Percentiles rank a stretch among this genome's conserved stretches.
Evolutionary conservation across 495 filamentous ascomycete genomes (phyloP).

Genomic region (Penicillium arizonense): DNA sequence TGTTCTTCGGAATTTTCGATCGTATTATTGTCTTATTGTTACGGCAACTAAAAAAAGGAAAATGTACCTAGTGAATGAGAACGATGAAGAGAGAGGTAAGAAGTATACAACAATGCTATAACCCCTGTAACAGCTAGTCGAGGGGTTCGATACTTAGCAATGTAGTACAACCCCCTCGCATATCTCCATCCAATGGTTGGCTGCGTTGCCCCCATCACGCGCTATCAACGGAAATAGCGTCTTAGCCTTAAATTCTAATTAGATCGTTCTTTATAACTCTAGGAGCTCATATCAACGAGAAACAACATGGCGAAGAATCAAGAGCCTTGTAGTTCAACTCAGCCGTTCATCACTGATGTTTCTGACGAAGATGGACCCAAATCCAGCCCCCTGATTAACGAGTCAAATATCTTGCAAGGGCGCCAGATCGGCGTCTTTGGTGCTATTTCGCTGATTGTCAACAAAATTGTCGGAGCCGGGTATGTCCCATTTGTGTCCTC

Average conservation of each 20-base stretch:
- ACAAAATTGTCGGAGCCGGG: constrained; percentile 30
- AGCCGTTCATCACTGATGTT: background rate
- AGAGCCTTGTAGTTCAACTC: background rate
- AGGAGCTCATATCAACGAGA: no score
- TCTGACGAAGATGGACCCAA: constrained; percentile 9
- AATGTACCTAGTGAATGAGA: no score
- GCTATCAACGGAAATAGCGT: background rate
- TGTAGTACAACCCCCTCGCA: no score
- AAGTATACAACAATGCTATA: no score
- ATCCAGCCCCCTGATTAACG: constrained; percentile 7
- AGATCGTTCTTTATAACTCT: background rate
- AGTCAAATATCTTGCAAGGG: constrained; percentile 24
- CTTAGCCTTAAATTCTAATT: background rate
- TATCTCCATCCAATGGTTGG: no score
- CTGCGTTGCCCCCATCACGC: no score
- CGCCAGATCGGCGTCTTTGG: constrained; percentile 24
- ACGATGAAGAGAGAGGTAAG: no score
- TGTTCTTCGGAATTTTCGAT: no score
- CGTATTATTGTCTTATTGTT: no score
- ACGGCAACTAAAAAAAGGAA: no score
- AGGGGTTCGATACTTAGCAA: no score
- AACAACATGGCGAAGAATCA: background rate
- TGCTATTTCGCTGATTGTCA: constrained; percentile 25
- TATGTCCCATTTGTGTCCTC: background rate
- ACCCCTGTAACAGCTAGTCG: no score